Conservation (phyloP, 2,329 filamentous ascomycete genomes). For the Teratosphaeria nubilosa region DNA sequence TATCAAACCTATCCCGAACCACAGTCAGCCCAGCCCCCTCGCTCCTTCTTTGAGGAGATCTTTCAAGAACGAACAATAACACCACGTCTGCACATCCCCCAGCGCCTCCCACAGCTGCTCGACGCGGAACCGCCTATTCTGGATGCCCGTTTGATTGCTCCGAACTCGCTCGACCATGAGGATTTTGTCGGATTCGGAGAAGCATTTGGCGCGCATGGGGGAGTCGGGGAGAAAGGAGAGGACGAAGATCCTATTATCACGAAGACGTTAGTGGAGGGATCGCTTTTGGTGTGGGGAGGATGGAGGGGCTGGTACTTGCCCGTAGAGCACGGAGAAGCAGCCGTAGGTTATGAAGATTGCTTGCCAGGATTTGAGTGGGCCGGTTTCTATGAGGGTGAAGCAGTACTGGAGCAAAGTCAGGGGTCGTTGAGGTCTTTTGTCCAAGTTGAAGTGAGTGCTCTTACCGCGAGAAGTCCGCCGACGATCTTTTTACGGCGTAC, state of each 20-base stretch:
- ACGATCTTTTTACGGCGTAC: constrained; percentile 40
- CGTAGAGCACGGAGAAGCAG: constrained; percentile 52
- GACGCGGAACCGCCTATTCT: constrained; percentile 41
- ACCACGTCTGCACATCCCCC: constrained; percentile 34
- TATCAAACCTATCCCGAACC: constrained; percentile 32
- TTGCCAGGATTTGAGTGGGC: constrained; percentile 46
- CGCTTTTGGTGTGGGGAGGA: background rate
- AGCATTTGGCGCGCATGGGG: constrained; percentile 62
- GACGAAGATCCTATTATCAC: constrained; percentile 40
- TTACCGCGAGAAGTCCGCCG: constrained; percentile 38
- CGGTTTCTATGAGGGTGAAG: constrained; percentile 25
- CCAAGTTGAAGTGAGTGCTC: background rate
- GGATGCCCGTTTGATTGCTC: constrained; percentile 36
- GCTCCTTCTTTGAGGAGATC: constrained; percentile 46
- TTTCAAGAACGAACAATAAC: constrained; percentile 34
- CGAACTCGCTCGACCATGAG: constrained; percentile 41
- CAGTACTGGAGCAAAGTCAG: constrained; percentile 47
- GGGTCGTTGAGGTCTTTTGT: background rate
- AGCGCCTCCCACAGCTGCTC: constrained; percentile 38
- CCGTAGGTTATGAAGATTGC: constrained; percentile 59
- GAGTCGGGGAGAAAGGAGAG: constrained; percentile 56
- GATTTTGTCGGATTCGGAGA: constrained; percentile 50
- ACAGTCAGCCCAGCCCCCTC: constrained; percentile 10
- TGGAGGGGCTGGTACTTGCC: constrained; percentile 17
- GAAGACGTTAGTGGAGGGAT: background rate